Evolutionary conservation across 768 basidiomycete species (phyloP).

Genomic region (Basidioascus undulatus): DNA sequence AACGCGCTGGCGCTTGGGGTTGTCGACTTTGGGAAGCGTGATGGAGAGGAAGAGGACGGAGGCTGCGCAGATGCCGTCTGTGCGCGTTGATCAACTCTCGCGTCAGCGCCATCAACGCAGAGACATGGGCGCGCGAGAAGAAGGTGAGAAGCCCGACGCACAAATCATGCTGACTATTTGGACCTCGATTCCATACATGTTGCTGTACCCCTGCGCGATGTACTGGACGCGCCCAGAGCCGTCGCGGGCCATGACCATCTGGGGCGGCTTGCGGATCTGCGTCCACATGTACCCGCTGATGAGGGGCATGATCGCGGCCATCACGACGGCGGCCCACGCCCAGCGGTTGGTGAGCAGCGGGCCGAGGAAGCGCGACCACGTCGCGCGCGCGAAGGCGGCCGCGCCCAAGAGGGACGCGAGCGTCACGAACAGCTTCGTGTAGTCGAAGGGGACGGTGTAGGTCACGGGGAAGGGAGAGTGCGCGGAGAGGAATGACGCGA

Average conservation of each 20-base stretch:
- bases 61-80: constrained; percentile 61
- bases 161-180: constrained; percentile 67
- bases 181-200: constrained; percentile 78
- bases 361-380: constrained; percentile 9
- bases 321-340: constrained; percentile 43
- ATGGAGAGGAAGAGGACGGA: constrained; percentile 54
- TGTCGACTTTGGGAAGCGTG: constrained; percentile 40
- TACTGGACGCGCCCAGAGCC: constrained; percentile 29
- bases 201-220: constrained; percentile 72
- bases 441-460: constrained; percentile 41
- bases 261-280: constrained; percentile 62
- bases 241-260: constrained; percentile 26
- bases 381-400: constrained; percentile 4
- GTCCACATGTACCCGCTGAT: constrained; percentile 92
- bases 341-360: constrained; percentile 28
- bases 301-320: constrained; percentile 50
- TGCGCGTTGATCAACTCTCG: not conserved
- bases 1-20: constrained; percentile 47
- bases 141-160: constrained; percentile 23
- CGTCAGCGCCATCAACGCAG: not conserved
- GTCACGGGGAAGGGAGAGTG: constrained; percentile 56
- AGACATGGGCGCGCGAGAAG: not conserved
- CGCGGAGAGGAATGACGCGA: constrained; percentile 47
- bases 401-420: constrained; percentile 16
- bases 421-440: constrained; percentile 30